Evolutionary conservation across 331 rosid species (phyloP).

Genomic region (Malus hybrid): DNA sequence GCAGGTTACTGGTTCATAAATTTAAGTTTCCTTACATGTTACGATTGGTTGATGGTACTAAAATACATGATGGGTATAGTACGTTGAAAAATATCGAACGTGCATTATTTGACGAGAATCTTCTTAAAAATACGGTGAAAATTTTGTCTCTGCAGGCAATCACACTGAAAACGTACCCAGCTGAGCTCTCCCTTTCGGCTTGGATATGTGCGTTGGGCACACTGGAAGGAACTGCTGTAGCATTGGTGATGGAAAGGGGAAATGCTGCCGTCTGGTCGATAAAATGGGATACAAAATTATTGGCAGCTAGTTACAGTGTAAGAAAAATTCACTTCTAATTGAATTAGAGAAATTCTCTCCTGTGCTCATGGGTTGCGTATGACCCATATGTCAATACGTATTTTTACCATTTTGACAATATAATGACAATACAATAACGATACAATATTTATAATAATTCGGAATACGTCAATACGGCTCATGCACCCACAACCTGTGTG

Average conservation of each 20-base stretch:
- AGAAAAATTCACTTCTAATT: conserved; percentile 2
- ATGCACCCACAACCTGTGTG: no score
- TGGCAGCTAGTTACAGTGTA: conserved; percentile 79
- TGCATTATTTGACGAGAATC: no score
- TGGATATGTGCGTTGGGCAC: conserved; percentile 93
- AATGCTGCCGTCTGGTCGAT: conserved; percentile 62
- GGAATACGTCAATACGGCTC: no score
- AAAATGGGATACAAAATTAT: conserved; percentile 58
- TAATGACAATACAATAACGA: no score
- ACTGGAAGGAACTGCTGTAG: conserved; percentile 62
- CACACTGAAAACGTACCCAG: conserved; percentile 75
- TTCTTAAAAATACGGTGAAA: not conserved
- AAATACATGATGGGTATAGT: no score
- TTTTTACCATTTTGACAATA: no score
- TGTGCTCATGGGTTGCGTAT: no score
- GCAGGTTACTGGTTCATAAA: conserved; percentile 38
- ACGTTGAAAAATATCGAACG: no score
- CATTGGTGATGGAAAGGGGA: conserved; percentile 69
- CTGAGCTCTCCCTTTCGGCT: conserved; percentile 90
- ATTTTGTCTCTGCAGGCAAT: conserved; percentile 40
- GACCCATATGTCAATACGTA: no score
- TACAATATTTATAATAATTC: no score
- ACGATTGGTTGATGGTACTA: not conserved
- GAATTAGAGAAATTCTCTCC: not conserved
- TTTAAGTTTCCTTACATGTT: not conserved